Evolutionary conservation across 1,284 basidiomycete species (phyloP).

Genomic region (Mycena sp.): DNA sequence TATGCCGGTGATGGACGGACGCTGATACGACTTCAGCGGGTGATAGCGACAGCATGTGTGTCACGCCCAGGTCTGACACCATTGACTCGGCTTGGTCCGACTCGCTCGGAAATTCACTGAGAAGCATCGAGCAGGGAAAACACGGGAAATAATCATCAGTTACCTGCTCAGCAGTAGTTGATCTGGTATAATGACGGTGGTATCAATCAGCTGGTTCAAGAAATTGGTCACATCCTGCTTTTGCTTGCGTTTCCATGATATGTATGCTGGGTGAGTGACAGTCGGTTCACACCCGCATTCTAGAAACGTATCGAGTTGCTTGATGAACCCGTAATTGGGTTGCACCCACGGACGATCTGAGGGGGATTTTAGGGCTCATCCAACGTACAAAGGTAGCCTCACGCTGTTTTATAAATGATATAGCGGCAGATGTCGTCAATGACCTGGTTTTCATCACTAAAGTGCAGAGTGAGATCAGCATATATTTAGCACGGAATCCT

Average conservation of each 20-base stretch:
- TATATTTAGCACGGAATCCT: constrained; percentile 11
- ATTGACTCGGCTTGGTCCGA: constrained; percentile 58
- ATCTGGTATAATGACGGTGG: constrained; percentile 55
- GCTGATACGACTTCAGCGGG: constrained; percentile 53
- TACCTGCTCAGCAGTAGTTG: constrained; percentile 62
- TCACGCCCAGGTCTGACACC: constrained; percentile 57
- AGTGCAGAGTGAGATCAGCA: neutral
- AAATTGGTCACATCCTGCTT: constrained; percentile 60
- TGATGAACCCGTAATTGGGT: constrained; percentile 73
- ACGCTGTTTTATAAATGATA: constrained; percentile 61
- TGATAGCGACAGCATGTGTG: constrained; percentile 61
- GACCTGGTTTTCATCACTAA: constrained; percentile 64
- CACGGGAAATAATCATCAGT: constrained; percentile 1
- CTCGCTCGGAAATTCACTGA: constrained; percentile 64
- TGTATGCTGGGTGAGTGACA: constrained; percentile 54
- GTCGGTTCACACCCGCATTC: constrained; percentile 59
- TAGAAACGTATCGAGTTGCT: constrained; percentile 63
- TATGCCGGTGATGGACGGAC: constrained; percentile 49
- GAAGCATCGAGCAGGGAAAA: neutral
- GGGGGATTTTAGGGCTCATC: neutral
- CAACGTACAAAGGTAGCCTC: constrained; percentile 29
- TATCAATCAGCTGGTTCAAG: constrained; percentile 59
- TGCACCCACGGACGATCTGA: constrained; percentile 62
- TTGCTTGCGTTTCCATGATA: constrained; percentile 63
- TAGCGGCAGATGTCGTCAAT: constrained; percentile 53